Evolutionary conservation across 140 eudicot genomes (phyloP), one percentile per base, ranked within the genome.

Genomic region (Erigeron philadelphicus): DNA sequence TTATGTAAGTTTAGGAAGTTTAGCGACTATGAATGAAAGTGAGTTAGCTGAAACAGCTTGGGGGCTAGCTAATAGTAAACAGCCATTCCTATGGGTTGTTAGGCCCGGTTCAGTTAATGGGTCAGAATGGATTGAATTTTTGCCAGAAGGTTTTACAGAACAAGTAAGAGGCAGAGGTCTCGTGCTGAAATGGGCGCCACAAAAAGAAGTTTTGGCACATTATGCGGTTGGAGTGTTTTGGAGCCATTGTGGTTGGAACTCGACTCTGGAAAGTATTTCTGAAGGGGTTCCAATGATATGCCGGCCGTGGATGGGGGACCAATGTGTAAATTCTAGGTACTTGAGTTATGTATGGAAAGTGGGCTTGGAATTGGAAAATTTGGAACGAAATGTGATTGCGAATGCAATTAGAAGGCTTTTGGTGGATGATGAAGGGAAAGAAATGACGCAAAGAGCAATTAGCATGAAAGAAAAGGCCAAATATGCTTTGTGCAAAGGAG

Each of bases 201-300:
- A 87, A 25, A 84, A 57, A 70, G 68, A 87, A 42, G 88, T 87
- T 1, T 38, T 87, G 57, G 83, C 81, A 11, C 88, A 87, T 71
- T 9, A 23, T 8, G 84, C 86, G 1, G 80, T 87, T 0, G 90
- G 90, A 40, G 88, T 82, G 1, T 87, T 84, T 61, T 77, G 81
- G 79, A 84, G 77, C 44, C 95, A 87, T 61, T 84, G 90, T 44
- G 87, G 90, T 15, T 84, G 95, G 90, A 81, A 86, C 71, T 84
- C 87, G 44, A 79, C 82, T 4, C 55, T 84, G 61, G 90, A 87
- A 60, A 82, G 90, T 54, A 67, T 87, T 11, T 80, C 76, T 5
- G 86, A 80, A 71, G 95, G 88, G 72, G 81, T 84, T 15, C 90
- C 95, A 3, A 61, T 87, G 86, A 78, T 87, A 44, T 80, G 95